Evolutionary conservation across 176 grass and related monocot genomes (phyloP).

Genomic region (Neostapfia colusana): DNA sequence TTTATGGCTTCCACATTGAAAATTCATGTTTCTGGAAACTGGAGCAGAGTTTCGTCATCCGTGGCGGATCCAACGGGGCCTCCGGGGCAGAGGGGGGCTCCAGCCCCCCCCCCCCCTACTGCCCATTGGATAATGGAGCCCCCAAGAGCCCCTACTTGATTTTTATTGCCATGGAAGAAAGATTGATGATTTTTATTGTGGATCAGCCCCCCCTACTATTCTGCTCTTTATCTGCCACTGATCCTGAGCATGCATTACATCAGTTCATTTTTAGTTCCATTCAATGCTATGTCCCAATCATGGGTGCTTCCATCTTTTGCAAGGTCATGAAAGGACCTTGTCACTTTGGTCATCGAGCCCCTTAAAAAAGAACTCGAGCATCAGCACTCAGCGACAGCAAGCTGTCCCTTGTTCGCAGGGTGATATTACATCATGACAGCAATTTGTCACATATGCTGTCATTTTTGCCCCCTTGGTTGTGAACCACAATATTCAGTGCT

Average conservation of each 20-base stretch:
- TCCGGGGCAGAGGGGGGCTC: no score
- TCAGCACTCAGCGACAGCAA: slow-evolving; percentile 24
- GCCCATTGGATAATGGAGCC: no score
- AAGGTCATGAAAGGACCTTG: slow-evolving; percentile 33
- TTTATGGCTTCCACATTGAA: background rate
- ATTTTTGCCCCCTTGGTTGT: slow-evolving; percentile 24
- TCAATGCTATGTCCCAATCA: slow-evolving; percentile 28
- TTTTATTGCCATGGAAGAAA: no score
- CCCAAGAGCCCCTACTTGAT: no score
- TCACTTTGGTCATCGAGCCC: slow-evolving; percentile 31
- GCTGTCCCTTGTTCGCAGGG: slow-evolving; percentile 2
- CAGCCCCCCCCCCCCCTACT: no score
- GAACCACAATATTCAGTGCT: slow-evolving; percentile 33
- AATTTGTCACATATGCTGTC: slow-evolving; percentile 25
- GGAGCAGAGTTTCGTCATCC: slow-evolving; percentile 46
- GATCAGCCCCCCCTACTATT: no score
- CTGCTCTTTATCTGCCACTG: no score
- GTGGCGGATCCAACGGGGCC: no score
- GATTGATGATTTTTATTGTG: no score
- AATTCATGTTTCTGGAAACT: background rate
- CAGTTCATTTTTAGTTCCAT: slow-evolving; percentile 24
- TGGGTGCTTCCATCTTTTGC: slow-evolving; percentile 4
- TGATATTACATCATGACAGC: slow-evolving; percentile 31
- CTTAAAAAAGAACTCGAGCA: slow-evolving; percentile 40
- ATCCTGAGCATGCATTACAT: slow-evolving; percentile 49